Percentiles rank a stretch among this genome's conserved stretches.
Conservation (phyloP, 2,329 filamentous ascomycete species). For the Trichophyton benhamiae region DNA sequence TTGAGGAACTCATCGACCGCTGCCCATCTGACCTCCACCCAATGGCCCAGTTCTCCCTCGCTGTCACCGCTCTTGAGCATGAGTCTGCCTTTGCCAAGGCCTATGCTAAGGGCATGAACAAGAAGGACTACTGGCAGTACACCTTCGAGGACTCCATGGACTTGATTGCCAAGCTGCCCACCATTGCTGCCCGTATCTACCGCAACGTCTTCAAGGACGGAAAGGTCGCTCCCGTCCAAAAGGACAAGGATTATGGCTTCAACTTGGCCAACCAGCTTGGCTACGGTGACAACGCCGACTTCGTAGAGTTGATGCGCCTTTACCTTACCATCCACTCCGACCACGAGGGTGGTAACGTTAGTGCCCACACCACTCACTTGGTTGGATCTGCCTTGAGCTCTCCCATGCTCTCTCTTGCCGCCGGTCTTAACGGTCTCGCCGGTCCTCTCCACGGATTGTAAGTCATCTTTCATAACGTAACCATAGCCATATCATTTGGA, state of each 20-base stretch:
- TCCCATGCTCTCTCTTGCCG: conserved; percentile 89
- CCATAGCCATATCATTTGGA: background rate
- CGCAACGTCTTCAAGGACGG: conserved; percentile 99
- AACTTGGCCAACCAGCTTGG: conserved; percentile 99
- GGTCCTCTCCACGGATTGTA: conserved; percentile 90
- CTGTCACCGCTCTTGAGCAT: conserved; percentile 95
- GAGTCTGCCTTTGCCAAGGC: conserved; percentile 96
- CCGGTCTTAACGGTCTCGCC: conserved; percentile 94
- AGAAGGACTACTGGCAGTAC: conserved; percentile 99
- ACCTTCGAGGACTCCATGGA: conserved; percentile 99
- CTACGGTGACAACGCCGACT: conserved; percentile 88
- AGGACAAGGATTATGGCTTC: conserved; percentile 98
- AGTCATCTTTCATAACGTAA: conserved; percentile 13
- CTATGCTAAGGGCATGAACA: conserved; percentile 97
- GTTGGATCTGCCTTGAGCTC: conserved; percentile 95
- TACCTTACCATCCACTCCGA: conserved; percentile 99
- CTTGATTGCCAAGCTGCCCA: conserved; percentile 97
- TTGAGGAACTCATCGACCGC: conserved; percentile 99
- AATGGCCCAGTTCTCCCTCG: conserved; percentile 98
- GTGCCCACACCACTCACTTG: conserved; percentile 95
- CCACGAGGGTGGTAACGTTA: conserved; percentile 98
- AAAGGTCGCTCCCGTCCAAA: conserved; percentile 90
- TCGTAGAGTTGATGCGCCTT: conserved; percentile 94
- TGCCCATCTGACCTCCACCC: conserved; percentile 98
- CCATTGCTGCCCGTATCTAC: conserved; percentile 97